A percentile compares a stretch with the other conserved stretches of the same genome.
Conservation (phyloP, 495 filamentous ascomycete species). For the Poronia punctata region DNA sequence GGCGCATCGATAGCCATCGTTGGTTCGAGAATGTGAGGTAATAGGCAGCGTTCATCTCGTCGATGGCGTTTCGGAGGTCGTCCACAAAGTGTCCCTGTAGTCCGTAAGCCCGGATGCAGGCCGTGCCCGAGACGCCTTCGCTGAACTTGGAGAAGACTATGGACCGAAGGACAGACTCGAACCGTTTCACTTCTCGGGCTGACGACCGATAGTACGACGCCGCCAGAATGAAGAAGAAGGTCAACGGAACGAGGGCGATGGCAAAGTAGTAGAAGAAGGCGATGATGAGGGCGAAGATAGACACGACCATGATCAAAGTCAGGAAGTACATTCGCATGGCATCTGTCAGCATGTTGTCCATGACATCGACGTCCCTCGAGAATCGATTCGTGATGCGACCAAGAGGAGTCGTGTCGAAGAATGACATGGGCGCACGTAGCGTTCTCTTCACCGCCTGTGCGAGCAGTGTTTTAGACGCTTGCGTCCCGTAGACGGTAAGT, state of each 20-base stretch:
- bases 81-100: constrained; percentile 62
- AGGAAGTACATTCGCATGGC: constrained; percentile 90
- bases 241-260: constrained; percentile 77
- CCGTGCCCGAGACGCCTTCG: constrained; percentile 75
- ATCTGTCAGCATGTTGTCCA: constrained; percentile 91
- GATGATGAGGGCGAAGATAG: constrained; percentile 83
- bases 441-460: constrained; percentile 72
- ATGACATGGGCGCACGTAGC: constrained; percentile 87
- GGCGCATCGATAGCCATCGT: constrained; percentile 77
- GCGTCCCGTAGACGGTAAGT: constrained; percentile 72
- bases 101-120: constrained; percentile 85
- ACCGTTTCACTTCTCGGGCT: constrained; percentile 87
- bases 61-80: constrained; percentile 64
- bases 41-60: constrained; percentile 89
- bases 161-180: constrained; percentile 83
- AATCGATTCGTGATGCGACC: constrained; percentile 98
- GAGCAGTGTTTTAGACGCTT: constrained; percentile 74
- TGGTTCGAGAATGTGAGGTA: constrained; percentile 93
- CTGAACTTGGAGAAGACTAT: constrained; percentile 84
- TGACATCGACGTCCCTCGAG: constrained; percentile 87
- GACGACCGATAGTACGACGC: constrained; percentile 85
- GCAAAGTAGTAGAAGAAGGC: constrained; percentile 92
- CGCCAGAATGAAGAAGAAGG: constrained; percentile 73
- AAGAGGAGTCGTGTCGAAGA: constrained; percentile 94
- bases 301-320: constrained; percentile 68